A percentile compares a stretch with the other conserved stretches of the same genome.
Evolutionary conservation across 805 yeast genomes (phyloP).

Genomic region (Hanseniaspora thailandica): DNA sequence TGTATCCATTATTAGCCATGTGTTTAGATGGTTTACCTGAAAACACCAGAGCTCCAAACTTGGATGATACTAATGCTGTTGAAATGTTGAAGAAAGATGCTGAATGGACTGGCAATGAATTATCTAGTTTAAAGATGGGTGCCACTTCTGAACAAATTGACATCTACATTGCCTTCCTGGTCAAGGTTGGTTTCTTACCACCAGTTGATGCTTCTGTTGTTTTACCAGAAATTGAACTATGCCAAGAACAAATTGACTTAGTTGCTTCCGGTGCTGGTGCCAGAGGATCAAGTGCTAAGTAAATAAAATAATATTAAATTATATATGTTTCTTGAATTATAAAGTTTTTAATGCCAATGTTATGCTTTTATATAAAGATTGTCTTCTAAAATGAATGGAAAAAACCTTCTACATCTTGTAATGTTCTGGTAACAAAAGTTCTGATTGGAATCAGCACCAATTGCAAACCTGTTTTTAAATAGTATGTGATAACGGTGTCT

Average conservation of each 20-base stretch:
- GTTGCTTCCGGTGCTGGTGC: slow-evolving; percentile 61
- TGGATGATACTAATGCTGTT: slow-evolving; percentile 78
- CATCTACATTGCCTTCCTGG: slow-evolving; percentile 66
- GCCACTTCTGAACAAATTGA: slow-evolving; percentile 58
- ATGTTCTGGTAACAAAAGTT: neutral
- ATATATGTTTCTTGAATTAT: neutral
- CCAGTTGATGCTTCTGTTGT: slow-evolving; percentile 38
- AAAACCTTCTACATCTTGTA: slow-evolving; percentile 9
- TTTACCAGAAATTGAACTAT: slow-evolving; percentile 48
- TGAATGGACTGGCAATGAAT: slow-evolving; percentile 53
- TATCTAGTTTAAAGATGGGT: slow-evolving; percentile 54
- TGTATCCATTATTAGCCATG: slow-evolving; percentile 86
- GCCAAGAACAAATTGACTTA: slow-evolving; percentile 45
- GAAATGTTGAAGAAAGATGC: slow-evolving; percentile 52
- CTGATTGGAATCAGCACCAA: neutral
- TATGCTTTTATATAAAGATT: neutral
- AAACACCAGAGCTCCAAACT: slow-evolving; percentile 87
- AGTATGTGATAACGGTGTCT: neutral
- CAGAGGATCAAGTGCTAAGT: slow-evolving; percentile 51
- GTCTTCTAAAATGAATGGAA: neutral
- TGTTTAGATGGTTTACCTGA: slow-evolving; percentile 86
- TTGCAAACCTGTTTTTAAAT: neutral
- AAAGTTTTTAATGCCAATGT: neutral
- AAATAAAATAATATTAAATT: no score
- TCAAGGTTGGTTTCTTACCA: slow-evolving; percentile 68